Percentiles rank a stretch among this genome's conserved stretches.
phyloP scores from a whole-genome alignment of 352 stramenopile genomes.

The Globisporangium yorkense region DNA sequence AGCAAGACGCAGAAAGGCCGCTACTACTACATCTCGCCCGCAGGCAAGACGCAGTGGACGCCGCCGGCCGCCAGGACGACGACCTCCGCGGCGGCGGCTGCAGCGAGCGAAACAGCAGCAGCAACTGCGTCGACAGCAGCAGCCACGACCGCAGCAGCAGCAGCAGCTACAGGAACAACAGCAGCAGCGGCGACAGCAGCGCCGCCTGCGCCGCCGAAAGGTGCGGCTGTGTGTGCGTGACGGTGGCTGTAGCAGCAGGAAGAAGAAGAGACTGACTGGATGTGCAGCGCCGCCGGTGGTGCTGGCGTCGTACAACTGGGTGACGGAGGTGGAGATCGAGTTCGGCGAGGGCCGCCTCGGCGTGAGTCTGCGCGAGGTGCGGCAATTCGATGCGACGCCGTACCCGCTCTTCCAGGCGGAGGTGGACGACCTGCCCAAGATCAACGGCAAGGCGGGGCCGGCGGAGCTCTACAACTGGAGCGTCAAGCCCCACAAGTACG shows the following conservation, averaged over 20 bases:
- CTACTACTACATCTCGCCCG: constrained; percentile 83
- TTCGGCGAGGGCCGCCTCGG: constrained; percentile 75
- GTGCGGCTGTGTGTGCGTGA: background rate
- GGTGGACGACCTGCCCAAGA: constrained; percentile 84
- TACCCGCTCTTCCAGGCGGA: constrained; percentile 87
- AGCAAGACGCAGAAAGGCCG: constrained; percentile 82
- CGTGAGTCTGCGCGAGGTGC: constrained; percentile 76
- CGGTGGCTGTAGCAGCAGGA: background rate
- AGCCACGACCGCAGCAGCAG: too few species aligned
- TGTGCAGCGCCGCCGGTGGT: constrained; percentile 10
- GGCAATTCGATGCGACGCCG: constrained; percentile 68
- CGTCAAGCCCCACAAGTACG: constrained; percentile 70
- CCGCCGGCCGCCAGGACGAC: constrained; percentile 27
- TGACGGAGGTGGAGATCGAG: constrained; percentile 80
- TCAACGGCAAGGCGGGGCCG: constrained; percentile 75
- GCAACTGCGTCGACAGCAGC: background rate
- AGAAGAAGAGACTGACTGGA: background rate
- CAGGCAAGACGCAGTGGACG: constrained; percentile 81
- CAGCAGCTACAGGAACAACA: too few species aligned
- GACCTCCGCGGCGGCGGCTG: too few species aligned
- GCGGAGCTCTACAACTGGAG: constrained; percentile 89
- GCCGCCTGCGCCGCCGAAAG: background rate
- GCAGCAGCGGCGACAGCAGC: background rate
- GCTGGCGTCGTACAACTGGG: constrained; percentile 70
- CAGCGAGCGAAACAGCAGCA: too few species aligned